Base-by-base conservation (phyloP, 2,329 filamentous ascomycete species). In the Fusarium falciforme region DNA sequence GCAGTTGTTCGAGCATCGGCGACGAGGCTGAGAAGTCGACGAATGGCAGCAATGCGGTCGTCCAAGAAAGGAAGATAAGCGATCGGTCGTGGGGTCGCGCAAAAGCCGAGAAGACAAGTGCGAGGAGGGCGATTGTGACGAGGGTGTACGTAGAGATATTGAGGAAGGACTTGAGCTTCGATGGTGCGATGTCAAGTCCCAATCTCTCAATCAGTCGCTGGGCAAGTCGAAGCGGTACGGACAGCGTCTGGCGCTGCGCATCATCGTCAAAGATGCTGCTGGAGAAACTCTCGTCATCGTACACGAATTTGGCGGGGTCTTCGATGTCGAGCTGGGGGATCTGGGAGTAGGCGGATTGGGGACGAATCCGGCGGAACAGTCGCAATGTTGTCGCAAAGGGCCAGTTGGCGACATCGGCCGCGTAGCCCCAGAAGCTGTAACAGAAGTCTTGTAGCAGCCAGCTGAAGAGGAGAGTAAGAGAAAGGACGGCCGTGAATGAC, bases 1-100 rank as follows among this genome's bases (percentile, higher is more conserved):
- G 55, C 6, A 83, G 64, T 29, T 67, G 72, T 8, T 72, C 64
- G 1, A 83, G 71, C 9, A 64, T 76, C 0, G 79, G 79, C 1
- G 78, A 77, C 0, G 80, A 78, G 8, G 77, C 61, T 5, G 71
- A 66, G 55, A 82, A 78, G 58, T 83, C 82, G 22, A 83, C 76
- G 35, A 83, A 80, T 1, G 82, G 82, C 6, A 82, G 65, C 4
- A 83, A 52, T 2, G 75, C 75, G 4, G 79, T 67, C 1, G 82
- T 83, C 79, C 82, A 83, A 0, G 82, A 83, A 62, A 83, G 75
- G 70, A 82, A 83, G 8, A 76, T 74, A 12, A 83, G 67, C 3
- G 82, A 79, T 59, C 75, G 75, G 25, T 81, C 78, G 14, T 71
- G 52, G 0, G 82, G 82, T 11, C 82, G 78, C 16, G 77, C 57